These are phyloP conservation scores for Wickerhamomyces chaumierensis DNA, from an alignment of 805 yeast species.

Conservation along the genomic window DNA sequence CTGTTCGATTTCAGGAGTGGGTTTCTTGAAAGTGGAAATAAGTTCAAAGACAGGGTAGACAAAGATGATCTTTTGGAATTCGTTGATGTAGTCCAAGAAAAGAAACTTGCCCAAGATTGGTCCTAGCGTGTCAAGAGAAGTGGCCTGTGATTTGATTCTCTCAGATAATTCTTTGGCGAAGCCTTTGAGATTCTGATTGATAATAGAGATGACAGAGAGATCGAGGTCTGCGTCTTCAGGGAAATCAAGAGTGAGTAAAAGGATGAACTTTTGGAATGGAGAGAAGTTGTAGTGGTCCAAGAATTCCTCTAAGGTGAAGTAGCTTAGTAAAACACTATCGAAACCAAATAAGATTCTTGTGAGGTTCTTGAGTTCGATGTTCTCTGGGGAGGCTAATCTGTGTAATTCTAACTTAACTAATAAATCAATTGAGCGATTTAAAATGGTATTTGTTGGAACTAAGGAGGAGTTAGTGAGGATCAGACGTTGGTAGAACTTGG, in stretches of 20 bases:
- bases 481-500: constrained; percentile 22
- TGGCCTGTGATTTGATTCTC: neutral
- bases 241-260: constrained; percentile 9
- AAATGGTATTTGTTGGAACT: constrained; percentile 13
- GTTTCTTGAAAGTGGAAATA: constrained; percentile 1
- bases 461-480: constrained; percentile 20
- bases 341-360: constrained; percentile 7
- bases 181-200: constrained; percentile 6
- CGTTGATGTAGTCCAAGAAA: constrained; percentile 1
- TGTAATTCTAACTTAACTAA: constrained; percentile 17
- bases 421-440: constrained; percentile 8
- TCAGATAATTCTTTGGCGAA: constrained; percentile 1
- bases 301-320: constrained; percentile 22
- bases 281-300: constrained; percentile 17
- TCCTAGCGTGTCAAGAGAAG: neutral
- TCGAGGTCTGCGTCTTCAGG: constrained; percentile 3
- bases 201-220: constrained; percentile 4
- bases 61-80: constrained; percentile 5
- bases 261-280: constrained; percentile 13
- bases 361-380: constrained; percentile 3
- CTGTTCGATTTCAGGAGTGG: constrained; percentile 4
- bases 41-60: constrained; percentile 5
- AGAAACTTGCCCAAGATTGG: neutral
- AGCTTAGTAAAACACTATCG: constrained; percentile 19
- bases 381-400: constrained; percentile 9